These are phyloP conservation scores for Teunomyces cretensis DNA, from an alignment of 805 yeast genomes.

Conservation along the genomic window DNA sequence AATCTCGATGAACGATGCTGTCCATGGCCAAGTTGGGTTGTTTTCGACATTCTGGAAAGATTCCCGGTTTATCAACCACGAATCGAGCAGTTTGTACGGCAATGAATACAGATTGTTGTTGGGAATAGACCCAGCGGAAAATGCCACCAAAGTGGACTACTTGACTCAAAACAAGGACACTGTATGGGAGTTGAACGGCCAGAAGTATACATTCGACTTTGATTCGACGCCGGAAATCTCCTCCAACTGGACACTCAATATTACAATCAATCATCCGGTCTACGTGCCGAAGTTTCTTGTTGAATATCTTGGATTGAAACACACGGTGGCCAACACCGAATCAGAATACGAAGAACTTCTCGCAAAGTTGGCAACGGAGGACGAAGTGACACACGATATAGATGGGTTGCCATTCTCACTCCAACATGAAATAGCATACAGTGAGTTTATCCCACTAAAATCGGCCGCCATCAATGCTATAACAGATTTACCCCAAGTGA, in stretches of 20 bases:
- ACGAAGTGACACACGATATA: slow-evolving; percentile 4
- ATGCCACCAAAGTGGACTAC: slow-evolving; percentile 16
- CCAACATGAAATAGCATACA: not conserved
- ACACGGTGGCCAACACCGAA: slow-evolving; percentile 1
- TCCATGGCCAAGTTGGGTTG: slow-evolving; percentile 27
- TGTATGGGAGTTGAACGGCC: slow-evolving; percentile 20
- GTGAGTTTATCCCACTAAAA: slow-evolving; percentile 20
- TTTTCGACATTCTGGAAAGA: slow-evolving; percentile 39
- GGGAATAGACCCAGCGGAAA: slow-evolving; percentile 15
- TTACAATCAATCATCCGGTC: slow-evolving; percentile 26
- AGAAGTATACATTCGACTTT: slow-evolving; percentile 19
- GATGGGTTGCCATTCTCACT: not conserved
- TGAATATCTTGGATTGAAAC: slow-evolving; percentile 29
- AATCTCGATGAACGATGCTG: slow-evolving; percentile 23
- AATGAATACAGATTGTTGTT: slow-evolving; percentile 21
- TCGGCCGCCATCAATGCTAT: slow-evolving; percentile 23
- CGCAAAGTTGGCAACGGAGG: slow-evolving; percentile 9
- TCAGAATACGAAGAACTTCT: slow-evolving; percentile 2
- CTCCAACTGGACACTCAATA: slow-evolving; percentile 23
- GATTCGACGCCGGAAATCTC: slow-evolving; percentile 9
- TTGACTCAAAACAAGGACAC: slow-evolving; percentile 17
- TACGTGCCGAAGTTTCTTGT: slow-evolving; percentile 27
- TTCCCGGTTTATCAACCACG: slow-evolving; percentile 25
- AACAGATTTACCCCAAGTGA: slow-evolving; percentile 21
- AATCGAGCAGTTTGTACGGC: slow-evolving; percentile 15